Conservation (phyloP, 1,284 basidiomycete species). For the Microbotryum silenes-acaulis region DNA sequence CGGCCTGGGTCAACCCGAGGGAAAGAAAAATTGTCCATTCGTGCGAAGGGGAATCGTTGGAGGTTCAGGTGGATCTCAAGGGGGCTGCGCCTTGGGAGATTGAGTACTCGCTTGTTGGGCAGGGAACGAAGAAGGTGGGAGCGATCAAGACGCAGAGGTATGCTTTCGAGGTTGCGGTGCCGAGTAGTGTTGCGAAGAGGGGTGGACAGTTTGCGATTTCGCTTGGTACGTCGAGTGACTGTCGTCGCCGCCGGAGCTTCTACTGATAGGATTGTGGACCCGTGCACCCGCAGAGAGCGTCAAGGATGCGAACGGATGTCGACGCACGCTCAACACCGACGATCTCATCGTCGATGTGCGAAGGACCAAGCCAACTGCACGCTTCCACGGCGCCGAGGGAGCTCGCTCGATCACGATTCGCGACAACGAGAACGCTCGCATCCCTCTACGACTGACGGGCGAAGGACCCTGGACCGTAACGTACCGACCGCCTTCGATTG, state of each 20-base stretch:
- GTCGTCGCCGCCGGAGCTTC: background rate
- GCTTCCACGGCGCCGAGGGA: constrained; percentile 62
- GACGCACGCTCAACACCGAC: constrained; percentile 59
- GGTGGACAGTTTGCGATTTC: constrained; percentile 69
- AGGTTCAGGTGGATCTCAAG: constrained; percentile 66
- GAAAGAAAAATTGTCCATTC: constrained; percentile 44
- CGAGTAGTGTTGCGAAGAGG: constrained; percentile 50
- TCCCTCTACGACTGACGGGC: constrained; percentile 76
- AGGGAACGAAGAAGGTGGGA: constrained; percentile 41
- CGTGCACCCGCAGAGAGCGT: constrained; percentile 21
- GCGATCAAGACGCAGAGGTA: constrained; percentile 36
- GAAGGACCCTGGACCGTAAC: constrained; percentile 80
- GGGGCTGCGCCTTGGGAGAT: constrained; percentile 83
- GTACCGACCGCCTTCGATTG: constrained; percentile 49
- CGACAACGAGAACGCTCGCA: constrained; percentile 62
- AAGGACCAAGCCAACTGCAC: constrained; percentile 74
- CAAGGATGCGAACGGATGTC: constrained; percentile 75
- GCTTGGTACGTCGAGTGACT: constrained; percentile 12
- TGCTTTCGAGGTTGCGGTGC: constrained; percentile 40
- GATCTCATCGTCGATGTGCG: constrained; percentile 84
- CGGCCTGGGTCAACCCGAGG: constrained; percentile 54
- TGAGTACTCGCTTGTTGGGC: constrained; percentile 66
- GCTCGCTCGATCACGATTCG: constrained; percentile 51
- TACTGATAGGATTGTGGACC: background rate
- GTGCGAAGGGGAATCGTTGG: constrained; percentile 65